These are phyloP conservation scores for Castanospermum australe DNA, from an alignment of 306 rosid genomes.

Conservation along the genomic window DNA sequence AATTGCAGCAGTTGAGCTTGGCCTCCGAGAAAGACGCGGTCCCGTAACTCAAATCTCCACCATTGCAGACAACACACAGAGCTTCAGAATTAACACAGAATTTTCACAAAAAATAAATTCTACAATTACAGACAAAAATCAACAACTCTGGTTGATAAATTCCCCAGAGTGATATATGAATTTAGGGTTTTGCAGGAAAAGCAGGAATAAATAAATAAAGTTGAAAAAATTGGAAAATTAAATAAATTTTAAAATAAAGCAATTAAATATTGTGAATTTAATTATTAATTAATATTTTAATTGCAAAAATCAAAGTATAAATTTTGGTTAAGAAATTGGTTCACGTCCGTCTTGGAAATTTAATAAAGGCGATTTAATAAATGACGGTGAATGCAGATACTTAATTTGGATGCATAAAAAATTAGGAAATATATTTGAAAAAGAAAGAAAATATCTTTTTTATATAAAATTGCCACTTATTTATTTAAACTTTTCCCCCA, in stretches of 20 bases:
- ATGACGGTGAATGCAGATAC: constrained; percentile 57
- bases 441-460: constrained; percentile 50
- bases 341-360: constrained; percentile 99
- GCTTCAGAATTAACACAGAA: constrained; percentile 49
- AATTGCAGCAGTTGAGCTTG: constrained; percentile 33
- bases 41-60: constrained; percentile 52
- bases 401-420: constrained; percentile 57
- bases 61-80: constrained; percentile 63
- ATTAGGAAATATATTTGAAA: constrained; percentile 37
- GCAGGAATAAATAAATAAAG: constrained; percentile 90
- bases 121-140: constrained; percentile 56
- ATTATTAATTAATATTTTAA: constrained; percentile 68
- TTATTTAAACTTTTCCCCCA: constrained; percentile 46
- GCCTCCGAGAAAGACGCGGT: constrained; percentile 33
- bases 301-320: constrained; percentile 70
- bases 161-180: constrained; percentile 44
- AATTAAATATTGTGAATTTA: constrained; percentile 69
- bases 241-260: constrained; percentile 55
- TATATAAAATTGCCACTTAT: constrained; percentile 43
- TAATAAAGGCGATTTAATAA: constrained; percentile 75
- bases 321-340: constrained; percentile 95
- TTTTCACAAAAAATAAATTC: constrained; percentile 42
- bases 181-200: constrained; percentile 90
- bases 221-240: constrained; percentile 44
- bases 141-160: constrained; percentile 45